These are phyloP conservation scores for Monilinia polystroma DNA, from an alignment of 2,329 filamentous ascomycete species.

Conservation along the genomic window DNA sequence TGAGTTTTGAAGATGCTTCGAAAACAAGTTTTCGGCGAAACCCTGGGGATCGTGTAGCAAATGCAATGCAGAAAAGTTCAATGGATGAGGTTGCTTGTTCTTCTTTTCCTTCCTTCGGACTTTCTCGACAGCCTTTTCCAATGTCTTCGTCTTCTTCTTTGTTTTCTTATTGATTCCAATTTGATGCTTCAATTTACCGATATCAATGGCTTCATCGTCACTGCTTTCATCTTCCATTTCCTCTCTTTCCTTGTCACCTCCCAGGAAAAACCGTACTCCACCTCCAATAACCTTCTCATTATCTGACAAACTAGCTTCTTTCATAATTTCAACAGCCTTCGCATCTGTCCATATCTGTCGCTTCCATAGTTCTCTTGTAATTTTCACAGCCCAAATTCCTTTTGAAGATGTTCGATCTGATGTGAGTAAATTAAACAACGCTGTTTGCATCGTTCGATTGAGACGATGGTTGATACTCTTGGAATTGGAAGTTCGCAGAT, in stretches of 20 bases:
- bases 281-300: constrained; percentile 91
- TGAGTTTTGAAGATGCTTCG: constrained; percentile 83
- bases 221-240: constrained; percentile 87
- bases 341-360: constrained; percentile 94
- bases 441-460: constrained; percentile 89
- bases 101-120: constrained; percentile 82
- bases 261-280: constrained; percentile 90
- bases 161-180: constrained; percentile 94
- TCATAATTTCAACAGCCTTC: constrained; percentile 97
- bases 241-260: constrained; percentile 92
- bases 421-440: constrained; percentile 86
- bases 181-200: constrained; percentile 80
- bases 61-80: constrained; percentile 96
- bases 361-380: constrained; percentile 95
- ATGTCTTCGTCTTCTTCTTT: constrained; percentile 76
- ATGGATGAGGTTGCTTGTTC: constrained; percentile 79
- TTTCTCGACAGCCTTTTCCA: constrained; percentile 78
- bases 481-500: constrained; percentile 82
- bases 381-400: constrained; percentile 92
- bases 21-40: constrained; percentile 86
- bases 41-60: constrained; percentile 91
- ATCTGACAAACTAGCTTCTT: constrained; percentile 81
- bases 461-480: constrained; percentile 88
- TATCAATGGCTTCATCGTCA: constrained; percentile 77
- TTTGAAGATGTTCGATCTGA: constrained; percentile 82